Evolutionary conservation across 768 basidiomycete species (phyloP).

Genomic region (Panellus pusillus): DNA sequence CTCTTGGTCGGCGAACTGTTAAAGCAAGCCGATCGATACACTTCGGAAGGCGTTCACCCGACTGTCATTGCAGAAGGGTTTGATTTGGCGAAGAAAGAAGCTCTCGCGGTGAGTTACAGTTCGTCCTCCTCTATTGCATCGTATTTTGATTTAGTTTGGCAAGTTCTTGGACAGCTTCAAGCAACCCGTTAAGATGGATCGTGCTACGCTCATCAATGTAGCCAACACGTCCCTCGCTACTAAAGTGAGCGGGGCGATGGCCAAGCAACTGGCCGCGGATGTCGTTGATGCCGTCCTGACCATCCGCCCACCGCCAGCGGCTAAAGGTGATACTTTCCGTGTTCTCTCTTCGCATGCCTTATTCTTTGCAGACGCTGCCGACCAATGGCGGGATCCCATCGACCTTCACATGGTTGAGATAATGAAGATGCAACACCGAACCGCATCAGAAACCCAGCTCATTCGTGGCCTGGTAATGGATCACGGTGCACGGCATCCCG

Average conservation of each 20-base stretch:
- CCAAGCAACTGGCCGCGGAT: slow-evolving; percentile 85
- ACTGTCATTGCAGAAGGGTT: slow-evolving; percentile 94
- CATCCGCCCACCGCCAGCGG: slow-evolving; percentile 70
- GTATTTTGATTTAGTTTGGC: slow-evolving; percentile 7
- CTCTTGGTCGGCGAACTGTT: slow-evolving; percentile 93
- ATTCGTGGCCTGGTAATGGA: slow-evolving; percentile 95
- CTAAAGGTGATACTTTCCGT: slow-evolving; percentile 45
- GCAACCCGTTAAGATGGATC: slow-evolving; percentile 73
- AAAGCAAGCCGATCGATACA: slow-evolving; percentile 97
- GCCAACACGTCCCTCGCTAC: slow-evolving; percentile 95
- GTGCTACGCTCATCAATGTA: slow-evolving; percentile 88
- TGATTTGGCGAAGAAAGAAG: slow-evolving; percentile 97
- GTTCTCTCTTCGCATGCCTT: slow-evolving; percentile 12
- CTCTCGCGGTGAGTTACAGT: slow-evolving; percentile 63
- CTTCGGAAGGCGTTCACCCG: slow-evolving; percentile 97
- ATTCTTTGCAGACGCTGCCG: slow-evolving; percentile 48
- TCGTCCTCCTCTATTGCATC: neutral
- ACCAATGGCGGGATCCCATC: slow-evolving; percentile 84
- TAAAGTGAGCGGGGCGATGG: slow-evolving; percentile 80
- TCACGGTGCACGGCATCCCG: slow-evolving; percentile 96
- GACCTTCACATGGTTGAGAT: slow-evolving; percentile 99
- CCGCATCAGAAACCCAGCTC: slow-evolving; percentile 94
- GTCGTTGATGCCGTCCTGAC: slow-evolving; percentile 94
- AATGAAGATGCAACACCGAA: slow-evolving; percentile 99
- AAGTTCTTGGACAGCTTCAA: slow-evolving; percentile 95